phyloP scores from a whole-genome alignment of 345 rosid species.

The Aurinia saxatilis region DNA sequence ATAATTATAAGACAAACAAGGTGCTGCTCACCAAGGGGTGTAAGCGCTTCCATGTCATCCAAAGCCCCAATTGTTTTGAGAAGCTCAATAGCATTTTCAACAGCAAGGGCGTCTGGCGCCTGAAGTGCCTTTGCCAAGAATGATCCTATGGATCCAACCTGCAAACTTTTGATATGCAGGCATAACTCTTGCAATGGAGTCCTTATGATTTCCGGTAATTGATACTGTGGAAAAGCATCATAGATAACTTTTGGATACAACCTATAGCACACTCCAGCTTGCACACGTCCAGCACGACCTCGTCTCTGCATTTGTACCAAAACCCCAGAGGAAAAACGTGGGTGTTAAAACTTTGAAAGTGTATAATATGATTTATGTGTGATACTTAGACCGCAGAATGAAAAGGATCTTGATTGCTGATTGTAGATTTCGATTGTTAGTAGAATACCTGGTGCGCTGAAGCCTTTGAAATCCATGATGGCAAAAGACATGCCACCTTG shows the following conservation, averaged over 20 bases:
- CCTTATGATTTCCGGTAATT: conserved; percentile 88
- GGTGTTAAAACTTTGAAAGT: neutral
- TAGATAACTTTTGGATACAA: conserved; percentile 78
- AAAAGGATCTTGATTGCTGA: neutral
- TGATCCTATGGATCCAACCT: conserved; percentile 78
- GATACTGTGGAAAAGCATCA: conserved; percentile 76
- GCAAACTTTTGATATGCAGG: conserved; percentile 84
- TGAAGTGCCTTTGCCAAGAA: conserved; percentile 93
- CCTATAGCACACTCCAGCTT: conserved; percentile 91
- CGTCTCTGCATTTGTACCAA: conserved; percentile 50
- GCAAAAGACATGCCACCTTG: conserved; percentile 89
- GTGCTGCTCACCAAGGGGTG: conserved; percentile 71
- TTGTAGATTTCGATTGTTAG: neutral
- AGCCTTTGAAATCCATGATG: conserved; percentile 97
- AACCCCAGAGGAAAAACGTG: conserved; percentile 1
- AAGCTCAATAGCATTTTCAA: conserved; percentile 91
- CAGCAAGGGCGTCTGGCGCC: conserved; percentile 94
- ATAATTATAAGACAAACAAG: neutral
- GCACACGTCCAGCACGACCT: conserved; percentile 99
- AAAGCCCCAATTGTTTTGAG: conserved; percentile 91
- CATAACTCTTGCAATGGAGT: conserved; percentile 94
- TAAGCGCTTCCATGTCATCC: conserved; percentile 78
- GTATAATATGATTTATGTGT: neutral
- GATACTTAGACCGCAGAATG: neutral
- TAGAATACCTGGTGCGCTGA: conserved; percentile 80